Evolutionary conservation across 805 yeast genomes (phyloP).

Genomic region (Kluyveromyces nonfermentans): DNA sequence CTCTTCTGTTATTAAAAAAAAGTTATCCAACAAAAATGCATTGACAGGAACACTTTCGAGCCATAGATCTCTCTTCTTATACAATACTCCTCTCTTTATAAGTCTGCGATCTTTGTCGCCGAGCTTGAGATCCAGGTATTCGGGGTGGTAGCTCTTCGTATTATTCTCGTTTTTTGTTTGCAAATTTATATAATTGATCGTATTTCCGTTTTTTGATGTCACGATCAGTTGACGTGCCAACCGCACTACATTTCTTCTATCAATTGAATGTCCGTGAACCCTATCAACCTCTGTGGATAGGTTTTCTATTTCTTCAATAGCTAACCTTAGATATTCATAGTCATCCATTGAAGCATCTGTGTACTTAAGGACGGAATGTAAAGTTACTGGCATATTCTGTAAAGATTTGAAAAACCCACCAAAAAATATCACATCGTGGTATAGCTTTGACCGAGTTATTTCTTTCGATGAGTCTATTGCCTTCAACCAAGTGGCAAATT

Average conservation of each 20-base stretch:
- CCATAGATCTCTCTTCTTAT: constrained; percentile 55
- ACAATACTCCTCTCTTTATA: constrained; percentile 47
- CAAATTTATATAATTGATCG: constrained; percentile 21
- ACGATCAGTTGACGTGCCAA: constrained; percentile 33
- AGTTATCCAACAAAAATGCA: constrained; percentile 62
- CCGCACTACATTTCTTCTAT: constrained; percentile 42
- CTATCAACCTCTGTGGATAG: constrained; percentile 54
- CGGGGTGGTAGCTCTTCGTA: constrained; percentile 9
- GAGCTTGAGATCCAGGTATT: constrained; percentile 37
- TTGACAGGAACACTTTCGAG: constrained; percentile 43
- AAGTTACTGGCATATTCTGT: constrained; percentile 52
- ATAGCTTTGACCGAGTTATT: constrained; percentile 34
- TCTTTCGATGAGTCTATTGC: constrained; percentile 41
- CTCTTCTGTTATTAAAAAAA: constrained; percentile 53
- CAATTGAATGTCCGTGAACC: constrained; percentile 52
- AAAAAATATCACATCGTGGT: constrained; percentile 46
- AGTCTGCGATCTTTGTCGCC: constrained; percentile 47
- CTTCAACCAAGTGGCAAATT: constrained; percentile 49
- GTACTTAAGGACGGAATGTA: constrained; percentile 46
- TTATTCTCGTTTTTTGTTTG: not conserved
- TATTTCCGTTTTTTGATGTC: constrained; percentile 15
- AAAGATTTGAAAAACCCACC: constrained; percentile 47
- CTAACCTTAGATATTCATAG: constrained; percentile 39
- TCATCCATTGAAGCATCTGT: constrained; percentile 44
- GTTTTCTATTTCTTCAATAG: constrained; percentile 43